Evolutionary conservation across 352 stramenopile genomes (phyloP).

Genomic region (Achlya hypogyna): DNA sequence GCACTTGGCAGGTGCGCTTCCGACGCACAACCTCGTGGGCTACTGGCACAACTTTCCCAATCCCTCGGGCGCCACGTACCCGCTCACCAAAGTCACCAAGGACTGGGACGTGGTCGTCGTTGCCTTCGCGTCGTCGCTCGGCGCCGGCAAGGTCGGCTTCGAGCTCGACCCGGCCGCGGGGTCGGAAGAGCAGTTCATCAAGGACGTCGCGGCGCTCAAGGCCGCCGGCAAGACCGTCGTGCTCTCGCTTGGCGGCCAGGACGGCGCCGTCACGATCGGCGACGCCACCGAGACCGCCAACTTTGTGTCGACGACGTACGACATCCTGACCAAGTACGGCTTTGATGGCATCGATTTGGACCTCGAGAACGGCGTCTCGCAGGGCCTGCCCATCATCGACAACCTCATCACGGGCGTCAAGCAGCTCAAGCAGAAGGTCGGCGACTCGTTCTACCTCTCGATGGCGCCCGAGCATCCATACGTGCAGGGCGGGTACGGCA

Average conservation of each 20-base stretch:
- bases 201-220: neutral
- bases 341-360: conserved; percentile 15
- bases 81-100: neutral
- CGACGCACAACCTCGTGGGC: neutral
- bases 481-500: conserved; percentile 8
- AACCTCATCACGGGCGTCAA: conserved; percentile 18
- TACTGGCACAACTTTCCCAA: conserved; percentile 19
- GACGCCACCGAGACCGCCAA: neutral
- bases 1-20: too few relatives aligned
- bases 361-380: conserved; percentile 1
- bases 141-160: neutral
- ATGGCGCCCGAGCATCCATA: conserved; percentile 20
- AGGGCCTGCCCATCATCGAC: neutral
- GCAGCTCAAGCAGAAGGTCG: conserved; percentile 7
- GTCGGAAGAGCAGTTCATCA: neutral
- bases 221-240: neutral
- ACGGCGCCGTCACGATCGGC: neutral
- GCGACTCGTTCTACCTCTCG: conserved; percentile 15
- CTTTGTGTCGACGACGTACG: neutral
- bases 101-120: conserved; percentile 8
- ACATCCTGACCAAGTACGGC: neutral
- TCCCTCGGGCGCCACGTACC: neutral
- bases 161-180: neutral
- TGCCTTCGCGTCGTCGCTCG: neutral
- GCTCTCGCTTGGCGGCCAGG: conserved; percentile 2